Percentiles rank a stretch among this genome's conserved stretches.
phyloP scores from a whole-genome alignment of 2,329 filamentous ascomycete species.

The Simplicillium sp. region DNA sequence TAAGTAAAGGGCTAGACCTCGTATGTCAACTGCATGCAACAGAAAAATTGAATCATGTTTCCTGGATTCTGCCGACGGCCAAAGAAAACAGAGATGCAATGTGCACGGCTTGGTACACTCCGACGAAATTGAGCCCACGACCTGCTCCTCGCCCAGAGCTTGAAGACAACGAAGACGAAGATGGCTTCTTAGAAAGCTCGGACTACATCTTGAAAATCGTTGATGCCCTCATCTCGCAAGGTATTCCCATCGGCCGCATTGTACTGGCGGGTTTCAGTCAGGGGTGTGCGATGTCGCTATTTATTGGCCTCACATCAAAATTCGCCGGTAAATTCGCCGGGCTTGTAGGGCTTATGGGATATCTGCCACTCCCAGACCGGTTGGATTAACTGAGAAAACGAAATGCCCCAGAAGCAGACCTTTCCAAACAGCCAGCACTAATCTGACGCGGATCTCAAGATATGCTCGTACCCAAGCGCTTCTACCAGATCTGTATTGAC shows the following conservation, averaged over 20 bases:
- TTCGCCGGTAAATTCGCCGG: neutral
- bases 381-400: neutral
- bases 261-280: conserved; percentile 2
- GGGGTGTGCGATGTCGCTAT: conserved; percentile 1
- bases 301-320: neutral
- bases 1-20: neutral
- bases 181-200: conserved; percentile 1
- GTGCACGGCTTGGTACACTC: neutral
- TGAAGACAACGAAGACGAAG: conserved; percentile 2
- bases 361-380: neutral
- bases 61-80: neutral
- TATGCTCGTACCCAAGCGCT: neutral
- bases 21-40: neutral
- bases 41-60: neutral
- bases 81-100: conserved; percentile 3
- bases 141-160: conserved; percentile 1
- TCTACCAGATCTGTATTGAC: neutral
- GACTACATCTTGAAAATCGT: conserved; percentile 1
- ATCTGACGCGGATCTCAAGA: neutral
- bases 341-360: neutral
- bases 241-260: neutral
- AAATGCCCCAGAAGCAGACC: neutral
- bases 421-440: neutral
- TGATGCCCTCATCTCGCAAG: neutral
- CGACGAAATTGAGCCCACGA: neutral